phyloP scores from a whole-genome alignment of 495 filamentous ascomycete genomes.

The Aspergillus hancockii region DNA sequence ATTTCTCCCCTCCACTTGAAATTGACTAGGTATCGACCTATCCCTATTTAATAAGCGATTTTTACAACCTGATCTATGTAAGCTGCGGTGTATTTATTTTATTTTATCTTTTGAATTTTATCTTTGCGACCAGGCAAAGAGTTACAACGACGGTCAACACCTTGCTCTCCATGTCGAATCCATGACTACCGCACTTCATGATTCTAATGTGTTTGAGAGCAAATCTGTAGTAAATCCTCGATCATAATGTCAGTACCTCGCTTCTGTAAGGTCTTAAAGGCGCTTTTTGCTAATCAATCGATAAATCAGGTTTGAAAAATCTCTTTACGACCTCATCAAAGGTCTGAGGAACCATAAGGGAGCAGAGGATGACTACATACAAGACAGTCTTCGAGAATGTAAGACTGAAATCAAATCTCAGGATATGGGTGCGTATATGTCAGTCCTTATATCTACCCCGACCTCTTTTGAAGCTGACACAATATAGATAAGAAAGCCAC shows the following conservation, averaged over 20 bases:
- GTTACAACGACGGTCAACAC: too few relatives aligned
- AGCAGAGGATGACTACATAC: slow-evolving; percentile 89
- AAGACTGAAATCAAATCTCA: slow-evolving; percentile 83
- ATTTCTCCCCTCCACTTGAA: too few relatives aligned
- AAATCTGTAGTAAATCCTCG: background rate
- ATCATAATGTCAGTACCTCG: slow-evolving; percentile 18
- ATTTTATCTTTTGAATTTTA: too few relatives aligned
- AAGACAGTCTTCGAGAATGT: slow-evolving; percentile 90
- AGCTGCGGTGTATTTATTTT: too few relatives aligned
- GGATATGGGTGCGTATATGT: slow-evolving; percentile 71
- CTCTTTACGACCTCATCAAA: slow-evolving; percentile 96
- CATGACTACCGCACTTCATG: background rate
- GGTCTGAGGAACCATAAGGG: slow-evolving; percentile 93
- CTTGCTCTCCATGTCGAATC: too few relatives aligned
- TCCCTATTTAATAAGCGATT: too few relatives aligned
- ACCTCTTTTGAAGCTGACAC: slow-evolving; percentile 24
- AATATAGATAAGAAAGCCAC: slow-evolving; percentile 89
- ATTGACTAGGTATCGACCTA: too few relatives aligned
- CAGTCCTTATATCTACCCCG: background rate
- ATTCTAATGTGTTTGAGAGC: background rate
- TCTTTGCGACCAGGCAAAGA: too few relatives aligned
- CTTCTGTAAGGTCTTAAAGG: background rate
- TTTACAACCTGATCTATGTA: too few relatives aligned
- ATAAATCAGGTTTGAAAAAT: slow-evolving; percentile 88
- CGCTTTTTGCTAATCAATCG: background rate